Evolutionary conservation across 1,284 basidiomycete species (phyloP), one percentile per base, ranked within the genome.

Genomic region (Sparassis latifolia): DNA sequence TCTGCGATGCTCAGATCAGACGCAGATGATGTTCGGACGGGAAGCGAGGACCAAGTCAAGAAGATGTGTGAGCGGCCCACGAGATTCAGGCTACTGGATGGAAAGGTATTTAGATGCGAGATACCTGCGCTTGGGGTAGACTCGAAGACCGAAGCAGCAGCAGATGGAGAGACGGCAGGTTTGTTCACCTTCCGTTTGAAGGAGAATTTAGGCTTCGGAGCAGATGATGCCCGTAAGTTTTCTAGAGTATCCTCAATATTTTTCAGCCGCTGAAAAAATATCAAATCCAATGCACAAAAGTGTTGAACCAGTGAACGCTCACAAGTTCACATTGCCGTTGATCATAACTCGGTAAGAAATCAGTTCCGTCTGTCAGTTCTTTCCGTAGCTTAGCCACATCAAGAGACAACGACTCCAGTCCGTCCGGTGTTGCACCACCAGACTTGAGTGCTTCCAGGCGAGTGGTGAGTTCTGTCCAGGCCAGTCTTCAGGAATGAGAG

Each of bases 301-400:
- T n/a, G 4, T 9, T 4, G 29, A 39, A 44, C 48, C 12, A 40
- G 5, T 6, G 38, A 29, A 30, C 29, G 72, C 82, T 53, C 57
- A 89, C 89, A 57, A 71, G 65, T 58, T 87, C 84, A 59, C 77
- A 86, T 57, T 80, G 80, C 52, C 82, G 74, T 60, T 86, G 86
- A 64, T 89, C 87, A 62, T 88, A 90, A 40, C 76, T 70, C 3
- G 89, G 85, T 39, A 92, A 67, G 51, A 74, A 79, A 2, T 75
- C 71, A 5, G 77, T 79, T 4, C 81, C 84, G 59, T 81, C 83
- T 1, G 74, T 70, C 20, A 89, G 71, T 27, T 69, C 71, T 58
- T 82, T 86, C 39, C 78, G 72, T 45, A 87, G 65, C 53, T 74
- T 76, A 3, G 78, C 74, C 3, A 63, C 51, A 33, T 66, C 59